phyloP scores from a whole-genome alignment of 2,329 filamentous ascomycete genomes.

The Septoria petroselini region DNA sequence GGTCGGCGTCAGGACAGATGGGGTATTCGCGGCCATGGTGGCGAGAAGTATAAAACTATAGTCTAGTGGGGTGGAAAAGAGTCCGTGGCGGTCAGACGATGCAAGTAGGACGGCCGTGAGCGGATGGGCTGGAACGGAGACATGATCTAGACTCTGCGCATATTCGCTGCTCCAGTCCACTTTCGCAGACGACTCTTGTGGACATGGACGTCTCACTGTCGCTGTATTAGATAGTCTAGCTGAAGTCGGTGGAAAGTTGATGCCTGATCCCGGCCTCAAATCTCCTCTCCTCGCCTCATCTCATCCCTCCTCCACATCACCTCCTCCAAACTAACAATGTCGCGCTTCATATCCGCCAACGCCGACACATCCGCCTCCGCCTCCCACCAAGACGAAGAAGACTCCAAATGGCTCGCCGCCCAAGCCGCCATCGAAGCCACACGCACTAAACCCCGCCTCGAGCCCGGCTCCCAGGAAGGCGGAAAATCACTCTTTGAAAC shows the following conservation, averaged over 20 bases:
- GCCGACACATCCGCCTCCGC: too few species aligned
- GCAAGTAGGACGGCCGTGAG: background rate
- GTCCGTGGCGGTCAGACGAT: too few species aligned
- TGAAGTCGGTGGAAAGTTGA: background rate
- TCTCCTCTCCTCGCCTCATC: too few species aligned
- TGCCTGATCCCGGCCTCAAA: too few species aligned
- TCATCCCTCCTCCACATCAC: constrained; percentile 4
- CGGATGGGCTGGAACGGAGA: too few species aligned
- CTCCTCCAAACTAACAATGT: constrained; percentile 44
- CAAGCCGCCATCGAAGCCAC: constrained; percentile 62
- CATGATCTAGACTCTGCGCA: too few species aligned
- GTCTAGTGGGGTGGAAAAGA: background rate
- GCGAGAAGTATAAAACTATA: too few species aligned
- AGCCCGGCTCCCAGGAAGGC: constrained; percentile 48
- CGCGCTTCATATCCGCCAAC: constrained; percentile 54
- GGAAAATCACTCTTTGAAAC: constrained; percentile 70
- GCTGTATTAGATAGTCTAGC: too few species aligned
- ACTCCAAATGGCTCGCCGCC: constrained; percentile 58
- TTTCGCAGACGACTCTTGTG: too few species aligned
- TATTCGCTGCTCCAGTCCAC: too few species aligned
- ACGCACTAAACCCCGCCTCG: constrained; percentile 52
- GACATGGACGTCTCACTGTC: too few species aligned
- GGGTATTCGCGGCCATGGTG: constrained; percentile 6
- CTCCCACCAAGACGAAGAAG: too few species aligned
- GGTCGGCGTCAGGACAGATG: background rate